These are phyloP conservation scores for Lophium mytilinum DNA, from an alignment of 495 filamentous ascomycete genomes.

Conservation along the genomic window DNA sequence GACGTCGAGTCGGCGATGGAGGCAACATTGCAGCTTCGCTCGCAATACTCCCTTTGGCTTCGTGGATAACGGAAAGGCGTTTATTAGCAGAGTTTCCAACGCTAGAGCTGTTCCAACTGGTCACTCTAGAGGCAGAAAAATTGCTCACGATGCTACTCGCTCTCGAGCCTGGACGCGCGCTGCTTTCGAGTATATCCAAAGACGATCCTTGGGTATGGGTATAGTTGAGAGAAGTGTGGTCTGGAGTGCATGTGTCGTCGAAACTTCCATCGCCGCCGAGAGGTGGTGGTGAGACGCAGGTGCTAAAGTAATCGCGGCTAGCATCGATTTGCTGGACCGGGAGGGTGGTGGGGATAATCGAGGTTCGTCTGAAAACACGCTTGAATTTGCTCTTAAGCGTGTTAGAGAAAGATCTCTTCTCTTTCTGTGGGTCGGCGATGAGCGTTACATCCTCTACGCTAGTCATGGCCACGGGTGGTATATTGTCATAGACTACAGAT, in stretches of 20 bases:
- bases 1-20: constrained; percentile 39
- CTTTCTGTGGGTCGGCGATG: constrained; percentile 3
- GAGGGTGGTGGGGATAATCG: constrained; percentile 9
- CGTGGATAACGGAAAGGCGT: constrained; percentile 23
- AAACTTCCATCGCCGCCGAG: neutral
- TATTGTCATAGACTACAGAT: constrained; percentile 13
- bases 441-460: neutral
- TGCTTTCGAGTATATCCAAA: neutral
- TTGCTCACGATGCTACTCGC: constrained; percentile 5
- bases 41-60: constrained; percentile 22
- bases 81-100: constrained; percentile 14
- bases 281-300: neutral
- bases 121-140: constrained; percentile 12
- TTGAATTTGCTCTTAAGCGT: constrained; percentile 19
- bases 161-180: neutral
- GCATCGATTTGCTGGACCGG: constrained; percentile 23
- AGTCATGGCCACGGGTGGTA: constrained; percentile 8
- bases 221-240: neutral
- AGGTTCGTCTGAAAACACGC: constrained; percentile 16
- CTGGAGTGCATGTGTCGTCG: neutral
- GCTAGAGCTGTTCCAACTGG: constrained; percentile 20
- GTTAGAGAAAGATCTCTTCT: constrained; percentile 22
- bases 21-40: constrained; percentile 2
- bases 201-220: neutral
- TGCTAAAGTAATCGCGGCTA: constrained; percentile 18